Conservation (phyloP, 2,329 filamentous ascomycete genomes). For the Bipolaris sorokiniana region DNA sequence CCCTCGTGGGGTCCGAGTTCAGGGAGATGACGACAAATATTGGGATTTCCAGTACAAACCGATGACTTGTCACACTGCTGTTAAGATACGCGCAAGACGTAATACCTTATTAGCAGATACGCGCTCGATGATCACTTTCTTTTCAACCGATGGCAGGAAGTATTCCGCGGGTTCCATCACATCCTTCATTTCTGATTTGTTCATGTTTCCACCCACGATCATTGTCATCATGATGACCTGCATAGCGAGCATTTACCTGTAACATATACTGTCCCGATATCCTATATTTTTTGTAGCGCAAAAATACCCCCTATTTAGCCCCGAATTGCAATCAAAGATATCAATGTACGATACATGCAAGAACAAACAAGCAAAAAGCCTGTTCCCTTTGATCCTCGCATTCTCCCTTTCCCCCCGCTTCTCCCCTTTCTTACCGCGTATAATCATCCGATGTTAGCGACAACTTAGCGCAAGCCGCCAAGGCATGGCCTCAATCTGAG, state of each 20-base stretch:
- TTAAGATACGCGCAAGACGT: constrained; percentile 8
- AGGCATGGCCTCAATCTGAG: neutral
- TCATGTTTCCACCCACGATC: neutral
- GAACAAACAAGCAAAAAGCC: neutral
- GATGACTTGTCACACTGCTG: constrained; percentile 4
- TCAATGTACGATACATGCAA: neutral
- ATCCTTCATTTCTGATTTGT: neutral
- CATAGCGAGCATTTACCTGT: constrained; percentile 4
- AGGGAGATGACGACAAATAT: constrained; percentile 26
- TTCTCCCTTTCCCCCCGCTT: neutral
- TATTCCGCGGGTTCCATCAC: constrained; percentile 41
- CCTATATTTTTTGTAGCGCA: constrained; percentile 5
- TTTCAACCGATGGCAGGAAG: constrained; percentile 37
- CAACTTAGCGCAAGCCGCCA: neutral
- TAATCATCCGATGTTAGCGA: neutral
- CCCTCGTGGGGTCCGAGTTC: constrained; percentile 25
- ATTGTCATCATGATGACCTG: neutral
- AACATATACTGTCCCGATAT: constrained; percentile 1
- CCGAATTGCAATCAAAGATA: neutral
- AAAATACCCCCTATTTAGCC: neutral
- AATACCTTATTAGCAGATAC: constrained; percentile 6
- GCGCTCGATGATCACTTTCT: constrained; percentile 9
- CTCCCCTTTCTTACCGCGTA: neutral
- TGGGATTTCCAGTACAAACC: neutral
- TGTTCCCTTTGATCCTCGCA: neutral